Evolutionary conservation across 257 asterid genomes (phyloP), one percentile per base, ranked within the genome.

Genomic region (Petrea volubilis): DNA sequence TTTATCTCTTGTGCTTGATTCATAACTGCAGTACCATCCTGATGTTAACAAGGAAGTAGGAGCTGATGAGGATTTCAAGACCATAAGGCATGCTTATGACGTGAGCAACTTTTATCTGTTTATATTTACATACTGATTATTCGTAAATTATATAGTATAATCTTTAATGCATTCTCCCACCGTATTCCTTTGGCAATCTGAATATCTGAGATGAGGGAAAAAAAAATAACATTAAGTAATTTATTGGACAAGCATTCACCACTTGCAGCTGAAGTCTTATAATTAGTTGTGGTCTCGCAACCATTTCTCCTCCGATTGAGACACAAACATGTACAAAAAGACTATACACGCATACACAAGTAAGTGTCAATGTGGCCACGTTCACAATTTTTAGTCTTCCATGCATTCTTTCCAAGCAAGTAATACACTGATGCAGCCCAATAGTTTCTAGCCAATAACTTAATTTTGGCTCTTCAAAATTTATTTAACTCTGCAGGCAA

Each of bases 11-110:
- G 13, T 58, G n/a, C 63, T 77, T 63, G 27, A 46, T 68, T 71
- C 70, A 47, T 72, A 59, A 57, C 67, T 82, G 84, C 96, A 92
- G 98, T 86, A 82, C 80, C 98, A 92, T 78, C 98, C 97, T 47
- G 98, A 90, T 81, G 96, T 90, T 72, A 92, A 87, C 88, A 92
- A 92, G 87, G 85, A 79, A 73, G 70, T 77, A 57, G 87, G 91
- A 61, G 88, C 97, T 72, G 76, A 77, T 66, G 91, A 84, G 74
- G 84, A 75, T 77, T 92, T 90, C 82, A 88, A 85, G 86, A 88
- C 80, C 82, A 85, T 92, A 77, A 88, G 86, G 29, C 93, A 76
- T 80, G 96, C 98, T 34, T 90, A 92, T 85, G 97, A 90, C 52
- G 96, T 88, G 78, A 80, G 94, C 46, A 60, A 46, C 43, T 51